phyloP scores from a whole-genome alignment of 176 grass and related monocot species.

The Aegilops speltoides region DNA sequence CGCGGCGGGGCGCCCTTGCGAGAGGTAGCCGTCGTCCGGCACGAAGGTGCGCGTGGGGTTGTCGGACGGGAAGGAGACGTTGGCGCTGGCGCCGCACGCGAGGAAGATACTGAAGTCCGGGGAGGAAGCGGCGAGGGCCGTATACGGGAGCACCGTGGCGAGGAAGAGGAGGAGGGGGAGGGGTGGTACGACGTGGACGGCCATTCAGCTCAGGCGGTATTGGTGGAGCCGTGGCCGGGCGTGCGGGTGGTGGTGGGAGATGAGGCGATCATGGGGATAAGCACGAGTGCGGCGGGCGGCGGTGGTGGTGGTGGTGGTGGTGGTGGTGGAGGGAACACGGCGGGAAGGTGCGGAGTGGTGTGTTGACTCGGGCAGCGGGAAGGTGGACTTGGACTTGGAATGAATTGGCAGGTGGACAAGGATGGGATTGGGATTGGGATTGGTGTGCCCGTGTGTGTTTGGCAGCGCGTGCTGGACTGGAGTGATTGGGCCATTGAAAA shows the following conservation, averaged over 20 bases:
- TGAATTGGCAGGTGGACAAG: not conserved
- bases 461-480: not conserved
- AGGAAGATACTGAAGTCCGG: slow-evolving; percentile 30
- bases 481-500: not conserved
- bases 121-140: slow-evolving; percentile 4
- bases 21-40: slow-evolving; percentile 22
- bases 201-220: not conserved
- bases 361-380: slow-evolving; percentile 39
- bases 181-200: not conserved
- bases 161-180: slow-evolving; percentile 18
- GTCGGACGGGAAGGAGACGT: slow-evolving; percentile 28
- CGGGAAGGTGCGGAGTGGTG: slow-evolving; percentile 9
- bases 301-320: not conserved
- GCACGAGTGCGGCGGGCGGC: not conserved
- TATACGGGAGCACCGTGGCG: not conserved
- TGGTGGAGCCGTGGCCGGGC: not conserved
- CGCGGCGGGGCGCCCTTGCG: not conserved
- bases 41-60: slow-evolving; percentile 28
- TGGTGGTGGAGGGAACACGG: not conserved
- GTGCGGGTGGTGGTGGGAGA: not conserved
- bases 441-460: not conserved
- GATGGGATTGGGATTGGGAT: not conserved
- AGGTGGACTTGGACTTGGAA: slow-evolving; percentile 15
- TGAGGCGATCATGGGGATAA: not conserved
- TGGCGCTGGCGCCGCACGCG: slow-evolving; percentile 45